Conservation (phyloP, 805 yeast genomes). For the Yarrowia hollandica region DNA sequence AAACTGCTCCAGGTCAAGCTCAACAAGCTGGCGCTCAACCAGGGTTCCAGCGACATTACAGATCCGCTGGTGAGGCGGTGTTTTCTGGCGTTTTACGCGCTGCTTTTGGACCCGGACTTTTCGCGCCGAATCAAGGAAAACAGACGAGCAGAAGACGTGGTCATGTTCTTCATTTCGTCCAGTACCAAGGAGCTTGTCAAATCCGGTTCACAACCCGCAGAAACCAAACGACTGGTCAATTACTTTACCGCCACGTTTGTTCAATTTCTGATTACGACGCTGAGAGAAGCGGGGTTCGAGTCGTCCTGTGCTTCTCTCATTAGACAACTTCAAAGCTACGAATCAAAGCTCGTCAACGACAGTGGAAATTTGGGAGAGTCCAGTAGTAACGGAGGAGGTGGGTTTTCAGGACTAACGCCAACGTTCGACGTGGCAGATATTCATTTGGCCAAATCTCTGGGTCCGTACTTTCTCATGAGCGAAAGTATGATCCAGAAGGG, state of each 20-base stretch:
- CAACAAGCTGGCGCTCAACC: constrained; percentile 40
- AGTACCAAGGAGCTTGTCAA: constrained; percentile 39
- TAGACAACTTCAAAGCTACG: constrained; percentile 33
- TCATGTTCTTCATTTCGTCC: constrained; percentile 41
- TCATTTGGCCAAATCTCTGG: constrained; percentile 52
- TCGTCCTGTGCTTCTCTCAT: constrained; percentile 31
- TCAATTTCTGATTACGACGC: constrained; percentile 36
- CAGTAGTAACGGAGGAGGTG: neutral
- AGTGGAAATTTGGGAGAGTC: neutral
- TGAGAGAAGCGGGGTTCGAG: constrained; percentile 33
- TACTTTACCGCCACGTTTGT: constrained; percentile 39
- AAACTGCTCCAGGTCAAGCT: constrained; percentile 41
- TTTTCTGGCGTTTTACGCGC: constrained; percentile 63
- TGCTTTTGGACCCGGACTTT: constrained; percentile 52
- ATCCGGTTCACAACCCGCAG: constrained; percentile 44
- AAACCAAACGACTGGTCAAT: constrained; percentile 36
- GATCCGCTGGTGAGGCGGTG: constrained; percentile 58
- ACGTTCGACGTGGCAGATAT: constrained; percentile 57
- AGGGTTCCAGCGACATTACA: constrained; percentile 33
- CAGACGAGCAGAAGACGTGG: constrained; percentile 42
- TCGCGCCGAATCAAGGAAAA: constrained; percentile 42
- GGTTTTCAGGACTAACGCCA: constrained; percentile 41
- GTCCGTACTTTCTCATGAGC: constrained; percentile 52
- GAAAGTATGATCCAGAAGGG: constrained; percentile 56
- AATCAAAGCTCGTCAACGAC: constrained; percentile 3